A percentile compares a stretch with the other conserved stretches of the same genome.
Evolutionary conservation across 2,329 filamentous ascomycete species (phyloP).

Genomic region (Clonostachys rhizophaga): DNA sequence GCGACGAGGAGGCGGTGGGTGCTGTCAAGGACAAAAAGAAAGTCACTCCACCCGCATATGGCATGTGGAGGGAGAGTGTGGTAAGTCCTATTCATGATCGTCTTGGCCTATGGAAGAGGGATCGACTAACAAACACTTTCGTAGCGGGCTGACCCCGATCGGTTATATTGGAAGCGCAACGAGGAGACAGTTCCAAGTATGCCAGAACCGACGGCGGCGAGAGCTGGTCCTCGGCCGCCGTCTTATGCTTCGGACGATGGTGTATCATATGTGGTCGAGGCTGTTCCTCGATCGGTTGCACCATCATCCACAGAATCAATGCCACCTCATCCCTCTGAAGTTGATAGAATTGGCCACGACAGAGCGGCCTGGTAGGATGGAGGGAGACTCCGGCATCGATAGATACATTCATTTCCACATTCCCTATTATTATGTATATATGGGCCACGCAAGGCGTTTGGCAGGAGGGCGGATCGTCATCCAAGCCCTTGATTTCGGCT

Average conservation of each 20-base stretch:
- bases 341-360: background rate
- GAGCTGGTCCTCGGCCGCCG: conserved; percentile 53
- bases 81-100: conserved; percentile 40
- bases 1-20: conserved; percentile 66
- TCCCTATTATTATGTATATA: too few species aligned
- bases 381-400: too few species aligned
- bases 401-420: too few species aligned
- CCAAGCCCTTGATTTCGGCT: background rate
- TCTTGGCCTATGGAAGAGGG: background rate
- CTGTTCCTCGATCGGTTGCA: conserved; percentile 53
- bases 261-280: conserved; percentile 66
- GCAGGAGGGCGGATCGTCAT: background rate
- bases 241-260: conserved; percentile 76
- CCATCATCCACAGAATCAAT: conserved; percentile 37
- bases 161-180: conserved; percentile 76
- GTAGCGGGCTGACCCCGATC: conserved; percentile 72
- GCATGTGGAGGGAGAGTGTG: conserved; percentile 78
- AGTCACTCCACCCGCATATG: conserved; percentile 75
- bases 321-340: conserved; percentile 43
- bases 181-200: conserved; percentile 15
- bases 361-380: too few species aligned
- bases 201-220: conserved; percentile 8
- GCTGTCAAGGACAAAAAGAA: conserved; percentile 50
- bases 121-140: background rate
- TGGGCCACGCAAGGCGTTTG: too few species aligned